These are phyloP conservation scores for Phoma sp. DNA, from an alignment of 2,329 filamentous ascomycete species.

Conservation along the genomic window DNA sequence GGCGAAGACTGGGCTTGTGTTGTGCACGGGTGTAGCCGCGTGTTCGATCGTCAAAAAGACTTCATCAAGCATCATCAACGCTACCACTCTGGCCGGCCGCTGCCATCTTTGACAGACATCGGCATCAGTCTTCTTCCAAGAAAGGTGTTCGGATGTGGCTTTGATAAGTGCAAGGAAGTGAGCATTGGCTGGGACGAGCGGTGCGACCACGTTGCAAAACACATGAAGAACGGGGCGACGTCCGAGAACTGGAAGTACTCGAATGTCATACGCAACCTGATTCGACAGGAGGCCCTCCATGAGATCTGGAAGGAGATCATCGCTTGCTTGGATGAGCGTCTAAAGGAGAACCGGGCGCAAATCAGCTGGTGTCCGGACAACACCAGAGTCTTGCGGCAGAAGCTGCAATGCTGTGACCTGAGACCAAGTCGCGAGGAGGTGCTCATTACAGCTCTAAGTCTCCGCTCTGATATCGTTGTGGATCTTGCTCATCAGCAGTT, in stretches of 20 bases:
- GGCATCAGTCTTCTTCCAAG: slow-evolving; percentile 41
- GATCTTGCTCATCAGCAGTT: slow-evolving; percentile 37
- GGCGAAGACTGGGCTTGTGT: slow-evolving; percentile 47
- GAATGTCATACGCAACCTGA: slow-evolving; percentile 46
- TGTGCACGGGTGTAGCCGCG: slow-evolving; percentile 41
- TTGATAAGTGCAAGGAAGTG: slow-evolving; percentile 48
- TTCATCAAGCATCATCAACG: slow-evolving; percentile 47
- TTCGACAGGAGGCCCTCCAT: slow-evolving; percentile 45
- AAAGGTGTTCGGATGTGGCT: slow-evolving; percentile 47
- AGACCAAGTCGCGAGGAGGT: slow-evolving; percentile 46
- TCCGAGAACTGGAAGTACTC: slow-evolving; percentile 48
- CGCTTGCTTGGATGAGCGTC: slow-evolving; percentile 37
- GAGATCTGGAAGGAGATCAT: slow-evolving; percentile 48
- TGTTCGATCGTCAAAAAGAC: slow-evolving; percentile 47
- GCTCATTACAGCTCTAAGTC: slow-evolving; percentile 43
- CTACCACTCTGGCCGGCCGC: slow-evolving; percentile 44
- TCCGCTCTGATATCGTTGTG: slow-evolving; percentile 43
- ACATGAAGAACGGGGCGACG: slow-evolving; percentile 46
- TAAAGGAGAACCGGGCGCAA: slow-evolving; percentile 45
- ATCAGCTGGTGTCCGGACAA: slow-evolving; percentile 48
- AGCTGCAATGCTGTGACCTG: slow-evolving; percentile 47
- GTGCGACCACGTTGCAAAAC: slow-evolving; percentile 48
- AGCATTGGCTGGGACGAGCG: slow-evolving; percentile 49
- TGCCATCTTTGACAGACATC: slow-evolving; percentile 45
- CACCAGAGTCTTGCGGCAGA: slow-evolving; percentile 43